Evolutionary conservation across 768 basidiomycete species (phyloP), one percentile per base, ranked within the genome.

Genomic region (Boletus fagicola): DNA sequence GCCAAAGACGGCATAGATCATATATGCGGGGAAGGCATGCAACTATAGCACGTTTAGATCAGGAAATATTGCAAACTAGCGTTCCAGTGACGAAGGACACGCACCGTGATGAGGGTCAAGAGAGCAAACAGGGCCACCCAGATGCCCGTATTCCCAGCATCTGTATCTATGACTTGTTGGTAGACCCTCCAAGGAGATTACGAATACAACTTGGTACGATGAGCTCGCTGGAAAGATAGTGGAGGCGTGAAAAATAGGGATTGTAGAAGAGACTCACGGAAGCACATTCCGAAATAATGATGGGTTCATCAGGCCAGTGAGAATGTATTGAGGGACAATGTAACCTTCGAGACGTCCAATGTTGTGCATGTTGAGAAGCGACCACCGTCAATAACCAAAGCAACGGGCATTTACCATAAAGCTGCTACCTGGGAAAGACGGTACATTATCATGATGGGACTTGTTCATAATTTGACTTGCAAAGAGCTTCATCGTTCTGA

Each of bases 41-140:
- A 62, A 10, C 46, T 47, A n/a, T 12, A 12, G 11, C 18, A 46
- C 9, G 30, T 30, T 30, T 8, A 28, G 28, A 28, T 28, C 28
- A 28, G 28, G 28, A 12, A 30, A 31, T 16, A 10, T 18, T 11
- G 13, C 26, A 31, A 20, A 31, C n/a, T 5, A 4, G n/a, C 6
- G 3, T 47, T 4, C 24, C 7, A 10, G 5, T 7, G n/a, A 31
- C n/a, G 4, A 48, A 6, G 12, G 30, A n/a, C 83, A 84, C 36
- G 40, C 61, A 60, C 86, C 78, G 9, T 80, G 79, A 56, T 83
- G 13, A 56, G 0, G 3, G 51, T 70, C 4, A 79, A 77, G 67
- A 83, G 82, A 5, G 77, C 70, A 5, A 64, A 68, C 0, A 80
- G 79, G 58, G 85, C 83, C 13, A 81, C 76, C 13, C 78, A 80